A percentile compares a stretch with the other conserved stretches of the same genome.
Conservation (phyloP, 768 basidiomycete species). For the Boletus pseudopeckii region DNA sequence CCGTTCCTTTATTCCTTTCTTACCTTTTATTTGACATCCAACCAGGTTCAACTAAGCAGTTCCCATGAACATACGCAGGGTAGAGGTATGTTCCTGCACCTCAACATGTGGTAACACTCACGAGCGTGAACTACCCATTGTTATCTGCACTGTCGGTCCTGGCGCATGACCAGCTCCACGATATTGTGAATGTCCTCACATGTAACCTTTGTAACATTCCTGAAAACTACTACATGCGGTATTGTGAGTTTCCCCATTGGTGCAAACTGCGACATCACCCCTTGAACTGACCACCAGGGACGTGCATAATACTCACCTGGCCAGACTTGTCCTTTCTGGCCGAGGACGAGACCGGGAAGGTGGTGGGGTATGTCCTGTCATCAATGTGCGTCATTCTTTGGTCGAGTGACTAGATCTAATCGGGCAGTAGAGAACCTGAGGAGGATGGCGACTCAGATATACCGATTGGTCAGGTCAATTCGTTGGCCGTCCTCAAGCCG, state of each 20-base stretch:
- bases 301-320: slow-evolving; percentile 47
- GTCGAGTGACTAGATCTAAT: slow-evolving; percentile 2
- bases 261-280: background rate
- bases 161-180: slow-evolving; percentile 36
- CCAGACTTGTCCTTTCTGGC: slow-evolving; percentile 54
- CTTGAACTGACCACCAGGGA: slow-evolving; percentile 33
- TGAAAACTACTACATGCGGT: slow-evolving; percentile 42
- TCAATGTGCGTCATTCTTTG: slow-evolving; percentile 43
- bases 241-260: slow-evolving; percentile 21
- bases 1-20: background rate
- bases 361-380: slow-evolving; percentile 56
- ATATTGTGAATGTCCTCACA: slow-evolving; percentile 47
- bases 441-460: slow-evolving; percentile 7
- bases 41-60: background rate
- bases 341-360: slow-evolving; percentile 44
- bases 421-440: slow-evolving; percentile 20
- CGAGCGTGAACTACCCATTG: background rate
- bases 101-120: background rate
- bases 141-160: background rate
- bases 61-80: slow-evolving; percentile 29
- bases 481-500: slow-evolving; percentile 25
- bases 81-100: slow-evolving; percentile 22
- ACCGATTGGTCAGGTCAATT: slow-evolving; percentile 29
- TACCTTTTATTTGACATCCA: background rate
- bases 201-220: slow-evolving; percentile 53